Conservation (phyloP, 768 basidiomycete species). For the Asterophora parasitica region DNA sequence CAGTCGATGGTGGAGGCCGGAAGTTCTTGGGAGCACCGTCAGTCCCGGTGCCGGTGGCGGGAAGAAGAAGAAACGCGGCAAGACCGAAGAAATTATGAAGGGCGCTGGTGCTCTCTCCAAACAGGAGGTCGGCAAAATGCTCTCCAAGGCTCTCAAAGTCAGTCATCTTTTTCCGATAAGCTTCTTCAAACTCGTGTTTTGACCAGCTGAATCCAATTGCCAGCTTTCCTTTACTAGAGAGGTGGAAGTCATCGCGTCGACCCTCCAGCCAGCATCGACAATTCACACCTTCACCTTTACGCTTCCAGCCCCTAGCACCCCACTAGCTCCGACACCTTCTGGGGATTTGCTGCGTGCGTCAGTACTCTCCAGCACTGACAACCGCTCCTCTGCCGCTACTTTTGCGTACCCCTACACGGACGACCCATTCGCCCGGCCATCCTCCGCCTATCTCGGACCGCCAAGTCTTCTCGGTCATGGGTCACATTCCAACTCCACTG, state of each 20-base stretch:
- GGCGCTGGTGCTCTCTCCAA: slow-evolving; percentile 79
- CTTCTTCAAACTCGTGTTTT: background rate
- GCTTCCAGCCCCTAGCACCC: slow-evolving; percentile 70
- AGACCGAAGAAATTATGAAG: slow-evolving; percentile 62
- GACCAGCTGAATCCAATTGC: background rate
- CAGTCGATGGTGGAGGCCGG: slow-evolving; percentile 85
- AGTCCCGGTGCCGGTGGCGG: slow-evolving; percentile 80
- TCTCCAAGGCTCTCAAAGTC: slow-evolving; percentile 88
- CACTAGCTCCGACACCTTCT: slow-evolving; percentile 69
- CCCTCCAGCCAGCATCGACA: slow-evolving; percentile 88
- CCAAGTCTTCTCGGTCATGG: slow-evolving; percentile 55
- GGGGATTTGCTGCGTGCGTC: slow-evolving; percentile 71
- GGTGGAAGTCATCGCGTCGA: slow-evolving; percentile 93
- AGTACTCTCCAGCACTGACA: slow-evolving; percentile 59
- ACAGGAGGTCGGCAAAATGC: slow-evolving; percentile 85
- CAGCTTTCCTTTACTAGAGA: slow-evolving; percentile 90
- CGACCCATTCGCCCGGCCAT: slow-evolving; percentile 76
- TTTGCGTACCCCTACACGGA: slow-evolving; percentile 72
- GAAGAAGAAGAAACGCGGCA: slow-evolving; percentile 67
- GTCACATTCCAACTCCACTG: slow-evolving; percentile 29
- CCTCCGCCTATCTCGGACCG: slow-evolving; percentile 78
- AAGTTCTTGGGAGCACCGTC: slow-evolving; percentile 84
- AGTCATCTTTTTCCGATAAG: slow-evolving; percentile 12
- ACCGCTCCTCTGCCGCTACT: slow-evolving; percentile 64
- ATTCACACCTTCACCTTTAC: slow-evolving; percentile 90